These are phyloP conservation scores for Candida sonorensis DNA, from an alignment of 805 yeast species.

Conservation along the genomic window DNA sequence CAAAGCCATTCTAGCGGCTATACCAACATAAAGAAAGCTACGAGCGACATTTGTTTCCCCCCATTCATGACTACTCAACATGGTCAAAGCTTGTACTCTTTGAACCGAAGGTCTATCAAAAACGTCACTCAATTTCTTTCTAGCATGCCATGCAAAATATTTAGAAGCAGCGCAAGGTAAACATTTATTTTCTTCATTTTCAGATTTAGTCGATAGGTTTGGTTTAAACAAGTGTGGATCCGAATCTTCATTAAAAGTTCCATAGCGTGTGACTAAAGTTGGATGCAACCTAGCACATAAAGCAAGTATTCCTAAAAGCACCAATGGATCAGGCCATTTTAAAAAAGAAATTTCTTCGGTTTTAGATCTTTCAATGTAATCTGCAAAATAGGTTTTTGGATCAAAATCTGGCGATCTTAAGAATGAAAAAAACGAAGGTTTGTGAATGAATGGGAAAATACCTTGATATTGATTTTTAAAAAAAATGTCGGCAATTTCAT, in stretches of 20 bases:
- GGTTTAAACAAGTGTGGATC: constrained; percentile 26
- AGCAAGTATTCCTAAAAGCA: constrained; percentile 30
- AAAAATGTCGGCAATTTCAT: constrained; percentile 7
- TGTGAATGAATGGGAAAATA: constrained; percentile 9
- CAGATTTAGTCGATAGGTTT: constrained; percentile 2
- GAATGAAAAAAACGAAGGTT: constrained; percentile 8
- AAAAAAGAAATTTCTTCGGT: constrained; percentile 4
- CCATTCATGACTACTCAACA: constrained; percentile 35
- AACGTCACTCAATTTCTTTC: constrained; percentile 24
- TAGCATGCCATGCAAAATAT: constrained; percentile 34
- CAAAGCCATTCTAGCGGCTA: constrained; percentile 33
- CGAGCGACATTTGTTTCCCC: constrained; percentile 32
- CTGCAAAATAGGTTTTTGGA: constrained; percentile 7
- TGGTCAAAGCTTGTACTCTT: constrained; percentile 30
- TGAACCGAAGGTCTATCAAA: constrained; percentile 34
- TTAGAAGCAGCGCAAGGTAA: constrained; percentile 28
- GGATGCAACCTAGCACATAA: constrained; percentile 31
- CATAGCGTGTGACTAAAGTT: constrained; percentile 25
- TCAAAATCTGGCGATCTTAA: constrained; percentile 6
- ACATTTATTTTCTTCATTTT: constrained; percentile 3
- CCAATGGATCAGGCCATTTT: constrained; percentile 22
- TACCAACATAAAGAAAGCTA: constrained; percentile 31
- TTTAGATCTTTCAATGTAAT: constrained; percentile 3
- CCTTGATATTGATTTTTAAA: constrained; percentile 11
- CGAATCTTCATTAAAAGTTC: constrained; percentile 24